A percentile compares a stretch with the other conserved stretches of the same genome.
These are phyloP conservation scores for Fusarium vanettenii DNA, from an alignment of 2,329 filamentous ascomycete genomes.

Conservation along the genomic window DNA sequence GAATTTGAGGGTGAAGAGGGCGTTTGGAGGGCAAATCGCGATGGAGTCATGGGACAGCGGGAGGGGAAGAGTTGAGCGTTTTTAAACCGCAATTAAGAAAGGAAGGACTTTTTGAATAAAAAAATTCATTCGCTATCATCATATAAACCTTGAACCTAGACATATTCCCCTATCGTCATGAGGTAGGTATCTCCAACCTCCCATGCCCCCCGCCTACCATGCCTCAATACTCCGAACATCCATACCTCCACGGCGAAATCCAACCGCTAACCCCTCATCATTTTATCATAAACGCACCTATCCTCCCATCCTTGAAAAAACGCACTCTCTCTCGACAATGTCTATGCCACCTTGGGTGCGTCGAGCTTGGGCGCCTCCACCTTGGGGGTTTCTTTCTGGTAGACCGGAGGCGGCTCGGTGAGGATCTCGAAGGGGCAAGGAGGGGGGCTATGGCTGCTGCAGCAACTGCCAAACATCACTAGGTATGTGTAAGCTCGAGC, in stretches of 20 bases:
- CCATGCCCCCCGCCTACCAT: not conserved
- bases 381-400: conserved; percentile 41
- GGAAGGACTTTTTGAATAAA: not conserved
- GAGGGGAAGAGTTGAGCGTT: conserved; percentile 41
- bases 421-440: conserved; percentile 54
- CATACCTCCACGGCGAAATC: conserved; percentile 6
- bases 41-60: conserved; percentile 71
- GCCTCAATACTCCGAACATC: conserved; percentile 9
- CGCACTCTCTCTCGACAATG: not conserved
- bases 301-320: not conserved
- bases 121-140: conserved; percentile 4
- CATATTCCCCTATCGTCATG: not conserved
- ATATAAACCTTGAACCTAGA: conserved; percentile 10
- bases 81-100: not conserved
- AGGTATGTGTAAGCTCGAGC: not conserved
- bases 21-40: conserved; percentile 89
- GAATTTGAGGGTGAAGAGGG: conserved; percentile 83
- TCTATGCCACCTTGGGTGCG: conserved; percentile 1
- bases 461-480: conserved; percentile 52
- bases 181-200: not conserved
- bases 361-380: not conserved
- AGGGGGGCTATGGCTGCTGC: conserved; percentile 45
- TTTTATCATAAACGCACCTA: not conserved
- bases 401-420: conserved; percentile 51
- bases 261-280: conserved; percentile 11